Percentiles rank a stretch among this genome's conserved stretches.
Evolutionary conservation across 805 yeast genomes (phyloP).

Genomic region (Cyberlindnera veronae): DNA sequence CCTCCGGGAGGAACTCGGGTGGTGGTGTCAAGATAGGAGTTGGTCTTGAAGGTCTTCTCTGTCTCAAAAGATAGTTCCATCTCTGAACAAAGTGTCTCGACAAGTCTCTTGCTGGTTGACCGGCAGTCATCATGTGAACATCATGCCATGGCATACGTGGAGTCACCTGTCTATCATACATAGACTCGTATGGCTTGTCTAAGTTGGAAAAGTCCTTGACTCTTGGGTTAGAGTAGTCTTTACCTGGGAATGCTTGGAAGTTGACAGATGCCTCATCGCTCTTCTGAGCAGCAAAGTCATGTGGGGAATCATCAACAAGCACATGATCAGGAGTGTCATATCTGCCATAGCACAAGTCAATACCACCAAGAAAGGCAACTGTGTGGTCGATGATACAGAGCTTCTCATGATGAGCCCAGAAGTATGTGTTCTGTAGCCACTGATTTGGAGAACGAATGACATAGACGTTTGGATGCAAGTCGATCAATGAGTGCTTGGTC

Average conservation of each 20-base stretch:
- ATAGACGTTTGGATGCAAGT: constrained; percentile 80
- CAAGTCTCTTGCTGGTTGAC: constrained; percentile 90
- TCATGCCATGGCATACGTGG: constrained; percentile 99
- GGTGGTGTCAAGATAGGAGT: constrained; percentile 95
- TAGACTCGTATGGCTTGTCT: constrained; percentile 83
- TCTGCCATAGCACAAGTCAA: constrained; percentile 93
- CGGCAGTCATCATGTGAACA: constrained; percentile 92
- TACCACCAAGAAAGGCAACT: constrained; percentile 90
- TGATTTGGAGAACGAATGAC: constrained; percentile 95
- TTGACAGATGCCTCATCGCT: constrained; percentile 40
- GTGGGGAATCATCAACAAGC: constrained; percentile 64
- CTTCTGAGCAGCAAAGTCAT: constrained; percentile 30
- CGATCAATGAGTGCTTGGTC: constrained; percentile 89
- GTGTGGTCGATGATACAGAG: constrained; percentile 82
- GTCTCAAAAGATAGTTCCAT: constrained; percentile 92
- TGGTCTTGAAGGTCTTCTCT: constrained; percentile 89
- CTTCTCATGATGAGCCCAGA: constrained; percentile 99
- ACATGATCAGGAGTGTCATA: constrained; percentile 97
- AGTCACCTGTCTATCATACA: constrained; percentile 75
- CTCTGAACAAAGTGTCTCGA: constrained; percentile 95
- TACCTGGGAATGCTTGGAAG: constrained; percentile 81
- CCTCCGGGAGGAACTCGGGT: constrained; percentile 74
- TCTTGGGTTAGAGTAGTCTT: constrained; percentile 95
- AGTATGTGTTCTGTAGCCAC: constrained; percentile 83
- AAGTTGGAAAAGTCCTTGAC: constrained; percentile 80